These are phyloP conservation scores for Tillandsia fasciculata DNA, from an alignment of 176 grass and related monocot species.

Conservation along the genomic window DNA sequence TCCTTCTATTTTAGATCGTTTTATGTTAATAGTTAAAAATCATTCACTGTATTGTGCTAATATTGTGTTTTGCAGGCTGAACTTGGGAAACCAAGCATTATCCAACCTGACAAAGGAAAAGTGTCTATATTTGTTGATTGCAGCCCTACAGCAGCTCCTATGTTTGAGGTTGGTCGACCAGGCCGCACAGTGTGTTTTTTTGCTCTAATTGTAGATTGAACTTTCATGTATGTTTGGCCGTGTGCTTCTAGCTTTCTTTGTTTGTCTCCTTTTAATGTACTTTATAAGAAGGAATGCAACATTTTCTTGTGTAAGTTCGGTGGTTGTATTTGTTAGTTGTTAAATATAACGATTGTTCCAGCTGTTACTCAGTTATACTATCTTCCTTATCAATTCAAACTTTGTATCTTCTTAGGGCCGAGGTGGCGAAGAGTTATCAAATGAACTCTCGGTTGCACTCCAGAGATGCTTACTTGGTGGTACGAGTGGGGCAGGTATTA, in stretches of 20 bases:
- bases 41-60: background rate
- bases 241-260: background rate
- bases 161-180: conserved; percentile 53
- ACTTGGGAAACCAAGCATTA: conserved; percentile 68
- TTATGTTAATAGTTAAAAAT: too few species aligned
- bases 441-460: conserved; percentile 59
- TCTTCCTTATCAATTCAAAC: conserved; percentile 15
- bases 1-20: background rate
- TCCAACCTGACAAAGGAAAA: conserved; percentile 83
- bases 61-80: conserved; percentile 45
- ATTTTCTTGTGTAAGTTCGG: background rate
- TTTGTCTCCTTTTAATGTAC: background rate
- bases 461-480: conserved; percentile 89
- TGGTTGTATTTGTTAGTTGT: background rate
- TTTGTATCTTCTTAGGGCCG: conserved; percentile 48
- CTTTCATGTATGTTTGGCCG: background rate
- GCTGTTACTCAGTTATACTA: background rate
- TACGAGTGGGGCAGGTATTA: conserved; percentile 74
- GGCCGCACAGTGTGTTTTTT: background rate
- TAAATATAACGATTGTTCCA: background rate
- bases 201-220: background rate
- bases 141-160: conserved; percentile 64
- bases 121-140: conserved; percentile 81
- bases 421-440: conserved; percentile 78
- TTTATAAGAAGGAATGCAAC: background rate